A percentile compares a stretch with the other conserved stretches of the same genome.
Conservation (phyloP, 192 early-diverging fungal genomes). For the Anaeromyces robustus region DNA sequence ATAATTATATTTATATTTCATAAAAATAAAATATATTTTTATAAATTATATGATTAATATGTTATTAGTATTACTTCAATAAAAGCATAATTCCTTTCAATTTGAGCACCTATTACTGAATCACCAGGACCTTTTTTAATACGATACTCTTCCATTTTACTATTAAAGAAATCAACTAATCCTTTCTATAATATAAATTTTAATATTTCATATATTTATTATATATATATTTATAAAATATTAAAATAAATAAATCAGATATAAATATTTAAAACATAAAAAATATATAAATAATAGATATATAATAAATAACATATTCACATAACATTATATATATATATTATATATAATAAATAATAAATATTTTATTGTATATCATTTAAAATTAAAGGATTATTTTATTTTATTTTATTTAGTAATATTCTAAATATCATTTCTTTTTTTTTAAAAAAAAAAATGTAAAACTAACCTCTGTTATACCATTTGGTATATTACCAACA, state of each 20-base stretch:
- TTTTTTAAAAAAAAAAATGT: neutral
- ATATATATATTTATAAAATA: neutral
- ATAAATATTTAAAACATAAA: too few relatives aligned
- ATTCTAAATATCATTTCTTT: too few relatives aligned
- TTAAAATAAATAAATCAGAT: too few relatives aligned
- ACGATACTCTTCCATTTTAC: constrained; percentile 41
- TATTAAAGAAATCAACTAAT: constrained; percentile 74
- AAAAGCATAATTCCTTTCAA: constrained; percentile 95
- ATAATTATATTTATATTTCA: neutral
- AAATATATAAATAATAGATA: too few relatives aligned
- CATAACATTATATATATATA: too few relatives aligned
- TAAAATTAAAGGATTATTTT: too few relatives aligned
- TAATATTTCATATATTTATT: neutral
- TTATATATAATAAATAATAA: too few relatives aligned
- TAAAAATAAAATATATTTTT: neutral
- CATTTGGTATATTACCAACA: constrained; percentile 76
- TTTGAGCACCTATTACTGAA: constrained; percentile 64
- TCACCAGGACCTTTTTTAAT: constrained; percentile 21
- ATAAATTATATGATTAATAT: neutral
- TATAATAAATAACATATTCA: too few relatives aligned
- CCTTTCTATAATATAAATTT: constrained; percentile 20
- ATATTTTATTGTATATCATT: too few relatives aligned
- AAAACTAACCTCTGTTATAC: constrained; percentile 45
- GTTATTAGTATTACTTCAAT: constrained; percentile 49
- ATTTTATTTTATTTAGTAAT: too few relatives aligned